Percentiles rank a stretch among this genome's conserved stretches.
Evolutionary conservation across 352 stramenopile genomes (phyloP).

Genomic region (Phytophthora constricta): DNA sequence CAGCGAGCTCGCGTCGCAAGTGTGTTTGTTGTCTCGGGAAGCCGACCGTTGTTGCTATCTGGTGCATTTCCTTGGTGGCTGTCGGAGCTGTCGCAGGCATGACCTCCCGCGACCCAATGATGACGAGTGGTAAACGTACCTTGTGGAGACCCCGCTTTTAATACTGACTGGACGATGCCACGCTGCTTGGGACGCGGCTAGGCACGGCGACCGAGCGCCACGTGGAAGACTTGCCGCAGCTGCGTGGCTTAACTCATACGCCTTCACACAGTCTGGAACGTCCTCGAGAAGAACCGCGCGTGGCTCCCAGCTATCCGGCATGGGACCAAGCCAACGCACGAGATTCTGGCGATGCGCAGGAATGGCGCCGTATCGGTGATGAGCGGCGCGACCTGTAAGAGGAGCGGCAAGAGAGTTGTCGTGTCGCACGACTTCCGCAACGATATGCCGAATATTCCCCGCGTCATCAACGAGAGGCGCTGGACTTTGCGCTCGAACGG

Average conservation of each 20-base stretch:
- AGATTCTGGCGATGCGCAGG: constrained; percentile 2
- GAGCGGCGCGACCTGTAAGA: neutral
- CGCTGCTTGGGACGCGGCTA: neutral
- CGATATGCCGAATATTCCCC: neutral
- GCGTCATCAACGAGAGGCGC: constrained; percentile 1
- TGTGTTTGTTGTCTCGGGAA: neutral
- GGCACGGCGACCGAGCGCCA: neutral
- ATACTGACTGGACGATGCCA: neutral
- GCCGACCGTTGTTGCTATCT: neutral
- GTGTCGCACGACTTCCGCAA: neutral
- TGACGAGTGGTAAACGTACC: neutral
- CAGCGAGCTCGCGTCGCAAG: neutral
- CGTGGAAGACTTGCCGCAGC: neutral
- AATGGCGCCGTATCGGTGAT: neutral
- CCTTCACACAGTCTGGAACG: constrained; percentile 12
- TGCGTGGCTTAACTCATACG: constrained; percentile 2
- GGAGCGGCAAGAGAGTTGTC: neutral
- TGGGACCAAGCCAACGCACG: constrained; percentile 7
- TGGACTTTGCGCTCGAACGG: constrained; percentile 1
- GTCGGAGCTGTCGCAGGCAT: neutral
- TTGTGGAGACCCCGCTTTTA: neutral
- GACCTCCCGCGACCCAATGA: neutral
- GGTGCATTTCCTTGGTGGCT: neutral
- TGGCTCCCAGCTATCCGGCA: constrained; percentile 12
- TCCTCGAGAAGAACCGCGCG: neutral